Conservation (phyloP, 345 rosid species). For the Salix viminalis region DNA sequence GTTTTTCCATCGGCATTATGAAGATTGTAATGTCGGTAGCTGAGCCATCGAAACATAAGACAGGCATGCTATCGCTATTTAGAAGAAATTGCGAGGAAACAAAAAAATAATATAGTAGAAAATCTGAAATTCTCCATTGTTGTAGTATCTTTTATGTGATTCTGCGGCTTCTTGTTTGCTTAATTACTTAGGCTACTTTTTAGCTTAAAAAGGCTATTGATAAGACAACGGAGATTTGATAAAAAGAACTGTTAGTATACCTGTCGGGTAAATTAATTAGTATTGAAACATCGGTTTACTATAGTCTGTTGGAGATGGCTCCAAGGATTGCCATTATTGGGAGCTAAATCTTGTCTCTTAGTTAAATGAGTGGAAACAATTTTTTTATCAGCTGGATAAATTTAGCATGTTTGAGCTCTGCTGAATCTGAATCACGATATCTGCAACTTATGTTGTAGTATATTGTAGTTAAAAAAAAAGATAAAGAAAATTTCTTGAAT, state of each 20-base stretch:
- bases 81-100: no score
- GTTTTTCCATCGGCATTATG: not conserved
- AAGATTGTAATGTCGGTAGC: conserved; percentile 8
- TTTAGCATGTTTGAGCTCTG: not conserved
- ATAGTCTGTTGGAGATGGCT: not conserved
- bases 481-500: not conserved
- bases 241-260: not conserved
- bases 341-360: not conserved
- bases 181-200: not conserved
- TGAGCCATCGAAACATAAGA: not conserved
- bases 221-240: not conserved
- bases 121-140: not conserved
- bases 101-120: not conserved
- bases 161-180: not conserved
- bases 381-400: not conserved
- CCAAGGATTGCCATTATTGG: not conserved
- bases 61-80: not conserved
- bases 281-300: not conserved
- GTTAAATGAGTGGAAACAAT: not conserved
- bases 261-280: not conserved
- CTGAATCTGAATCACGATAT: not conserved
- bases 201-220: not conserved
- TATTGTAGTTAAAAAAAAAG: not conserved
- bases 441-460: not conserved
- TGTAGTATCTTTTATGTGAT: not conserved